Evolutionary conservation across 2,329 filamentous ascomycete species (phyloP), one percentile per base, ranked within the genome.

Genomic region (Xenoacremonium recifei): DNA sequence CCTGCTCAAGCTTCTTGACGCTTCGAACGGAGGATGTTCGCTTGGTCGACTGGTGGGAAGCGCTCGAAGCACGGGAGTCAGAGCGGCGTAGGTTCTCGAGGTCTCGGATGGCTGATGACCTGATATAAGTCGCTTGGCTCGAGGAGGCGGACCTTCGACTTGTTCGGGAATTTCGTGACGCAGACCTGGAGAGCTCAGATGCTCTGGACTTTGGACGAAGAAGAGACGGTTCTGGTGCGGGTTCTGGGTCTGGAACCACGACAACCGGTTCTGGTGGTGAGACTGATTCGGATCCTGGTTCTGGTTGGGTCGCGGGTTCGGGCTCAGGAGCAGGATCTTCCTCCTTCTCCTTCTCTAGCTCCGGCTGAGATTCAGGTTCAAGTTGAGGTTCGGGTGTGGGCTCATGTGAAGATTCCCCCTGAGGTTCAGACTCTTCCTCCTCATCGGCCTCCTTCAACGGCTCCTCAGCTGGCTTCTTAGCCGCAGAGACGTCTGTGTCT

Each of bases 401-500:
- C 9, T 52, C 44, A n/a, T 34, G 34, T 25, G 37, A 32, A 10
- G 40, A 39, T 21, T 48, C 48, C 32, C 38, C 54, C 9, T 25
- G 29, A 13, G 39, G 15, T 49, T 69, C 47, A 49, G 61, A 48
- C 44, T 61, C 30, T 59, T 53, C 19, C 49, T 60, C 38, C 23
- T 49, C 42, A 5, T 43, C 47, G 16, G 42, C 33, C 34, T 7
- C 29, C 29, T 32, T 32, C 16, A 16, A 16, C 15, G 16, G 15
- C 4, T 35, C 60, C 51, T 68, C 55, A 40, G 71, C 47, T 51
- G 62, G 61, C 42, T 62, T 47, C 47, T 60, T 69, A 25, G 71
- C 68, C 36, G 67, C 71, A 3, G 77, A 77, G 15, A 82, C 49
- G 44, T 83, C 80, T 4, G 81, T 85, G 50, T 83, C 80, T 2